Percentiles rank a stretch among this genome's conserved stretches.
Evolutionary conservation across 2,329 filamentous ascomycete species (phyloP).

Genomic region (Aspergillus unguis): DNA sequence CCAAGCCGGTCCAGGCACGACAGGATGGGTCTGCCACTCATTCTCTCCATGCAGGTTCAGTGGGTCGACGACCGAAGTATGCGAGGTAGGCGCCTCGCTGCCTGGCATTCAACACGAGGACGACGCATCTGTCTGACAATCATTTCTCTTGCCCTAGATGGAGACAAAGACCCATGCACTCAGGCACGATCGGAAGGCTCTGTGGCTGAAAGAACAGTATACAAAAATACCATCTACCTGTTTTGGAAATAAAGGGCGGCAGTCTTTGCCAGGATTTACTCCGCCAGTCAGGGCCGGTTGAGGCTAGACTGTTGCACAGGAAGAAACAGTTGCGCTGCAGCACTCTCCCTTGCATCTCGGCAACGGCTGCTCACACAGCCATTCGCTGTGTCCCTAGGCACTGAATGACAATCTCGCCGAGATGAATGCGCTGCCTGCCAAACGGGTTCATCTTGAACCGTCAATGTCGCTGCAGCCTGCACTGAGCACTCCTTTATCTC

Average conservation of each 20-base stretch:
- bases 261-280: not conserved
- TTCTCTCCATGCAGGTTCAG: slow-evolving; percentile 19
- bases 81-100: slow-evolving; percentile 7
- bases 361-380: not conserved
- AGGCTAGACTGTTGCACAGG: slow-evolving; percentile 8
- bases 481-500: not conserved
- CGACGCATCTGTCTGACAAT: slow-evolving; percentile 16
- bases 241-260: not conserved
- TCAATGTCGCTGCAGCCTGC: too few relatives aligned
- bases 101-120: slow-evolving; percentile 15
- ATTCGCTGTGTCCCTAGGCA: slow-evolving; percentile 7
- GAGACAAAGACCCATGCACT: slow-evolving; percentile 3
- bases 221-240: not conserved
- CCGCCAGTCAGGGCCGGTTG: not conserved
- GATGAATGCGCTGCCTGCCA: slow-evolving; percentile 5
- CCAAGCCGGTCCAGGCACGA: not conserved
- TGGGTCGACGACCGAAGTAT: slow-evolving; percentile 16
- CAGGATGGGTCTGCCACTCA: slow-evolving; percentile 12
- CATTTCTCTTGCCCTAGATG: slow-evolving; percentile 7
- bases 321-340: slow-evolving; percentile 7
- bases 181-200: not conserved
- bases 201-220: not conserved
- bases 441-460: not conserved
- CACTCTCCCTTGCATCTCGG: slow-evolving; percentile 8
- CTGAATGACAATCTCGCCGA: slow-evolving; percentile 6